A percentile compares a stretch with the other conserved stretches of the same genome.
Evolutionary conservation across 2,329 filamentous ascomycete species (phyloP).

Genomic region (Xylariaceae sp.): DNA sequence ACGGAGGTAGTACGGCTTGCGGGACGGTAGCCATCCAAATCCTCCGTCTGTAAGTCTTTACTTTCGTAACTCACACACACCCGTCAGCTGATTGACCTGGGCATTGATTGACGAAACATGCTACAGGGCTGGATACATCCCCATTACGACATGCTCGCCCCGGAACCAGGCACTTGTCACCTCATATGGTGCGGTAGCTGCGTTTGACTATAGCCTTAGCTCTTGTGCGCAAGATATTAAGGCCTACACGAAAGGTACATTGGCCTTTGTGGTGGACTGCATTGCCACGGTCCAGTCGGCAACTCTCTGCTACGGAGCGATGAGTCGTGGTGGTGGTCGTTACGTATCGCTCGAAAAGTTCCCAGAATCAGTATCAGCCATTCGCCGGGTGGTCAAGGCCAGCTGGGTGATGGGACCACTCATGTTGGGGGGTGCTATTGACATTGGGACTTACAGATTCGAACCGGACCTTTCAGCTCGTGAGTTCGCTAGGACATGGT

Average conservation of each 20-base stretch:
- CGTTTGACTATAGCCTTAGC: conserved; percentile 6
- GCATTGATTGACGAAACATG: too few relatives aligned
- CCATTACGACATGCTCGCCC: conserved; percentile 20
- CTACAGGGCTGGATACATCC: conserved; percentile 13
- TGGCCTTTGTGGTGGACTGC: background rate
- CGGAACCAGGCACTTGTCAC: background rate
- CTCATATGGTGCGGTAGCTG: background rate
- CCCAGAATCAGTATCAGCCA: too few relatives aligned
- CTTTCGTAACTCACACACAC: too few relatives aligned
- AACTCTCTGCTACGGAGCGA: background rate
- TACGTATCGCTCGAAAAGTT: too few relatives aligned
- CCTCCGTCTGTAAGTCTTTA: too few relatives aligned
- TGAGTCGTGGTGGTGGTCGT: background rate
- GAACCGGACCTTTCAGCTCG: too few relatives aligned
- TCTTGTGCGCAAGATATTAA: background rate
- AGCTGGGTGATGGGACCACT: too few relatives aligned
- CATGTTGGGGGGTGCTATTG: too few relatives aligned
- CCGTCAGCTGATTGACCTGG: too few relatives aligned
- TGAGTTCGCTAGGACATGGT: too few relatives aligned
- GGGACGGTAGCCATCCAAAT: conserved; percentile 20
- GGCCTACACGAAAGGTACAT: background rate
- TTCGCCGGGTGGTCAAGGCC: too few relatives aligned
- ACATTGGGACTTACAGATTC: too few relatives aligned
- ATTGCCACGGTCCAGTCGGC: background rate
- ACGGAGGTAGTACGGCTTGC: conserved; percentile 22